A percentile compares a stretch with the other conserved stretches of the same genome.
phyloP scores from a whole-genome alignment of 2,329 filamentous ascomycete genomes.

The Hymenotorrendiella dingleyae region DNA sequence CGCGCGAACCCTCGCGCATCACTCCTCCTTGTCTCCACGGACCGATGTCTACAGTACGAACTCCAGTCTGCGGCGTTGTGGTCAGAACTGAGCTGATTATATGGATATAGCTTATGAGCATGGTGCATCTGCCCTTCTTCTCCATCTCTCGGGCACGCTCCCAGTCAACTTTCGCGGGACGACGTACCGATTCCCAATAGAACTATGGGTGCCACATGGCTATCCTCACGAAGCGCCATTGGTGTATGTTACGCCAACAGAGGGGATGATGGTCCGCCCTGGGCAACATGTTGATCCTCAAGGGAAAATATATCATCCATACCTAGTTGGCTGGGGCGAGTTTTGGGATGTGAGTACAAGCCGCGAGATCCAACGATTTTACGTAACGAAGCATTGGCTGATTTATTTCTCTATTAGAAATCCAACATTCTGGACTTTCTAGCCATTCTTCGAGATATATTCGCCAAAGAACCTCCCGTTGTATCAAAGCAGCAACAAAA shows the following conservation, averaged over 20 bases:
- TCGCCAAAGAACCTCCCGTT: constrained; percentile 91
- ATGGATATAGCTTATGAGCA: constrained; percentile 69
- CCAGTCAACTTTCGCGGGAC: constrained; percentile 87
- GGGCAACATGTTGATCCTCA: constrained; percentile 94
- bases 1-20: constrained; percentile 72
- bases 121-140: constrained; percentile 77
- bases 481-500: constrained; percentile 61
- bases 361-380: not conserved
- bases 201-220: constrained; percentile 85
- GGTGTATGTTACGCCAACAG: constrained; percentile 81
- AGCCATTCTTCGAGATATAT: constrained; percentile 75
- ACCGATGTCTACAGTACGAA: constrained; percentile 90
- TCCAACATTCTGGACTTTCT: constrained; percentile 80
- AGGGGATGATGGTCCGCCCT: constrained; percentile 81
- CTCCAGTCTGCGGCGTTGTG: not conserved
- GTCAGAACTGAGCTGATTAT: constrained; percentile 26
- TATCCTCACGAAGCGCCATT: constrained; percentile 85
- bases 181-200: constrained; percentile 85
- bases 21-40: constrained; percentile 72
- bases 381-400: not conserved
- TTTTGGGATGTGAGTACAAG: constrained; percentile 75
- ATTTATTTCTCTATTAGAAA: constrained; percentile 47
- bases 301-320: constrained; percentile 91
- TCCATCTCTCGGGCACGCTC: constrained; percentile 80
- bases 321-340: constrained; percentile 81